phyloP scores from a whole-genome alignment of 2,329 filamentous ascomycete genomes.

The Verticillium albo-atrum region DNA sequence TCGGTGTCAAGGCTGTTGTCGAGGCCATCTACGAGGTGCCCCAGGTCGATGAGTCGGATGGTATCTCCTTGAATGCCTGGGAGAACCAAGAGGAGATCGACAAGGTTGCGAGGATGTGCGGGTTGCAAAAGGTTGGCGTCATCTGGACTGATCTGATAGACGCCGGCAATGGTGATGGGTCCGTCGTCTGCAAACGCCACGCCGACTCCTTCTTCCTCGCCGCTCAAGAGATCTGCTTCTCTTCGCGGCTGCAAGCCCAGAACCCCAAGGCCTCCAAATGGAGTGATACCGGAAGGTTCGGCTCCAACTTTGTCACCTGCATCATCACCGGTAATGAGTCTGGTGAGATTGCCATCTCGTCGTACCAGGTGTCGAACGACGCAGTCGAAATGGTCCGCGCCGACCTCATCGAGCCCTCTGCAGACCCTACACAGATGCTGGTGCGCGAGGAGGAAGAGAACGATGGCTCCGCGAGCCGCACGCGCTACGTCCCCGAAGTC shows the following conservation, averaged over 20 bases:
- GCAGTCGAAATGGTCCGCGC: constrained; percentile 96
- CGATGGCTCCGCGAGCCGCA: constrained; percentile 60
- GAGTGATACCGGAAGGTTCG: constrained; percentile 91
- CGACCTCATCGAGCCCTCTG: constrained; percentile 91
- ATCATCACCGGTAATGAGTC: constrained; percentile 89
- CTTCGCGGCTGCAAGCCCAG: constrained; percentile 80
- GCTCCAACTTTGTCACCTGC: constrained; percentile 96
- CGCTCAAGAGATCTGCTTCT: constrained; percentile 87
- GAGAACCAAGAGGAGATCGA: constrained; percentile 79
- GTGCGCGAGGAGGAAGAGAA: constrained; percentile 90
- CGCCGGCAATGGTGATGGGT: constrained; percentile 74
- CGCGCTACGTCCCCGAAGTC: constrained; percentile 92
- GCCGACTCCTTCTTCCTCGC: constrained; percentile 93
- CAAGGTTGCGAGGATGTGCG: constrained; percentile 74
- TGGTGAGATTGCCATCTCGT: constrained; percentile 81
- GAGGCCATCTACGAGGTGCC: constrained; percentile 97
- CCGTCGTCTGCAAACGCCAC: constrained; percentile 91
- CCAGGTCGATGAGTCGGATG: constrained; percentile 83
- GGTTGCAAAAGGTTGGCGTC: constrained; percentile 82
- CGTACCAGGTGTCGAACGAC: constrained; percentile 93
- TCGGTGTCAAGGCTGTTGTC: constrained; percentile 92
- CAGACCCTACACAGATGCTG: constrained; percentile 89
- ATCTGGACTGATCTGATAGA: constrained; percentile 93
- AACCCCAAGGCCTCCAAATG: constrained; percentile 91
- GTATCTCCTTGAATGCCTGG: constrained; percentile 81